Evolutionary conservation across 805 yeast genomes (phyloP).

Genomic region (Ogataea minuta): DNA sequence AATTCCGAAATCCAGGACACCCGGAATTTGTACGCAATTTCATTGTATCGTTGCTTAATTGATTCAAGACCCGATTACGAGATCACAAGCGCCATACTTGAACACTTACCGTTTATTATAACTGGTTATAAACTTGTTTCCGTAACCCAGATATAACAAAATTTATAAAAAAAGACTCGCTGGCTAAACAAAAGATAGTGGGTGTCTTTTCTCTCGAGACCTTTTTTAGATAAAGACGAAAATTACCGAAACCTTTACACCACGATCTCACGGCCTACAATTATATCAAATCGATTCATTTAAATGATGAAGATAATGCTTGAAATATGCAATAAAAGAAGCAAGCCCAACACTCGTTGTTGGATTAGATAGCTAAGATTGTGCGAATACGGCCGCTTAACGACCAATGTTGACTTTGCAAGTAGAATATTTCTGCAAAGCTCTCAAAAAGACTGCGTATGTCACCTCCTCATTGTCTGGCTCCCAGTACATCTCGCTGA

Average conservation of each 20-base stretch:
- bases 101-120: conserved; percentile 12
- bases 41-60: neutral
- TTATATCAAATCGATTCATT: neutral
- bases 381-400: conserved; percentile 29
- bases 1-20: neutral
- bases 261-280: neutral
- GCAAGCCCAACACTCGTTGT: conserved; percentile 2
- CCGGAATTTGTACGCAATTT: neutral
- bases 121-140: conserved; percentile 12
- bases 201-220: conserved; percentile 14
- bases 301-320: conserved; percentile 1
- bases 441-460: conserved; percentile 80
- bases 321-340: conserved; percentile 9
- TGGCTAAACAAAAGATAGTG: conserved; percentile 15
- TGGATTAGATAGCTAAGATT: conserved; percentile 5
- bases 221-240: conserved; percentile 8
- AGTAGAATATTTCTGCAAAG: conserved; percentile 68
- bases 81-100: neutral
- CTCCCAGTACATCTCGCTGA: conserved; percentile 89
- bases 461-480: conserved; percentile 78
- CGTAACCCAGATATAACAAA: conserved; percentile 8
- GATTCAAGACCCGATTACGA: neutral
- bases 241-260: conserved; percentile 8
- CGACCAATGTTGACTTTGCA: conserved; percentile 90
- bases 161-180: conserved; percentile 9